Percentiles rank a stretch among this genome's conserved stretches.
Conservation (phyloP, 768 basidiomycete genomes). For the Phylloporus rhodoxanthus region DNA sequence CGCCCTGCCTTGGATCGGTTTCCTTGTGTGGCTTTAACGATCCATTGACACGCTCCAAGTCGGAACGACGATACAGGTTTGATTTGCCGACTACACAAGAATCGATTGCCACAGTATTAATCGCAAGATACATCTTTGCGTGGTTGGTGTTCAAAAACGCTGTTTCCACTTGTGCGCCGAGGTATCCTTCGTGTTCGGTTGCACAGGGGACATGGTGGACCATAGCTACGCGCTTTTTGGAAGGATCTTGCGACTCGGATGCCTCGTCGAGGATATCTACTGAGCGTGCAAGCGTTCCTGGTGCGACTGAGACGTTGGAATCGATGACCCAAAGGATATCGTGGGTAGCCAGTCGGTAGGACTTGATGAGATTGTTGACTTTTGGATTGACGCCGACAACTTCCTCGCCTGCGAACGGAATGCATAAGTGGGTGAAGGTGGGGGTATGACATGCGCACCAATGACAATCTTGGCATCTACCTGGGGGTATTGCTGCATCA, state of each 20-base stretch:
- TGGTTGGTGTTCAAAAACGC: constrained; percentile 96
- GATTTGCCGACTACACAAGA: constrained; percentile 98
- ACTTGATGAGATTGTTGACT: constrained; percentile 89
- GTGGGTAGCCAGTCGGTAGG: constrained; percentile 73
- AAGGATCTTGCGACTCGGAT: constrained; percentile 29
- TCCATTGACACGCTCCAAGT: constrained; percentile 71
- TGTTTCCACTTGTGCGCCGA: constrained; percentile 85
- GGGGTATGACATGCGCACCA: constrained; percentile 42
- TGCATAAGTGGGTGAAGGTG: not conserved
- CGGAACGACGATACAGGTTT: constrained; percentile 86
- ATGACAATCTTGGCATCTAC: constrained; percentile 70
- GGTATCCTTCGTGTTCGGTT: constrained; percentile 53
- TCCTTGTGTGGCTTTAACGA: constrained; percentile 45
- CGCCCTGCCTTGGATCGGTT: constrained; percentile 17
- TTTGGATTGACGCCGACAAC: constrained; percentile 92
- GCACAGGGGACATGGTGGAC: constrained; percentile 97
- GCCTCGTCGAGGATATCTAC: constrained; percentile 65
- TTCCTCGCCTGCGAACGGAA: constrained; percentile 56
- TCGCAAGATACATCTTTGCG: constrained; percentile 96
- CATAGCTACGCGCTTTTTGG: constrained; percentile 58
- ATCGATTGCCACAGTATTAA: constrained; percentile 82
- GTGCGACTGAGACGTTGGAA: constrained; percentile 80
- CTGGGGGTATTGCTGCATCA: constrained; percentile 72
- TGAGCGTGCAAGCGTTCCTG: constrained; percentile 76
- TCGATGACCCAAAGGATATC: constrained; percentile 97